phyloP scores from a whole-genome alignment of 2,329 filamentous ascomycete genomes.

The Fusarium veterinarium region DNA sequence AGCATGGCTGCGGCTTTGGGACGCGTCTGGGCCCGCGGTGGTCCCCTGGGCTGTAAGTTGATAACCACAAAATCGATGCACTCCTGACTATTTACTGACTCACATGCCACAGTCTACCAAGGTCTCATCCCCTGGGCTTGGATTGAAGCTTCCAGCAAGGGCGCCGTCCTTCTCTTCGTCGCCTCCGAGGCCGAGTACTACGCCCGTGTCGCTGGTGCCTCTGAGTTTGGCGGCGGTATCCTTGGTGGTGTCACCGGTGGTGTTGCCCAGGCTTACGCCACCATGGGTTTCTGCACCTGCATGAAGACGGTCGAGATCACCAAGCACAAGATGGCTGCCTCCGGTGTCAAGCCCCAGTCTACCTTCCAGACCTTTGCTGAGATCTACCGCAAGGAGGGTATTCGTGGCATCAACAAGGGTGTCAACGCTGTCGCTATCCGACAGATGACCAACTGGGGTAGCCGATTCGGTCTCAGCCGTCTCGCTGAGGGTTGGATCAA shows the following conservation, averaged over 20 bases:
- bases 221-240: conserved; percentile 90
- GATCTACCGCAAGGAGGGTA: conserved; percentile 95
- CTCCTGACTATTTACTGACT: conserved; percentile 38
- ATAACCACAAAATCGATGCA: not conserved
- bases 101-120: conserved; percentile 85
- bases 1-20: conserved; percentile 83
- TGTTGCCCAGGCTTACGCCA: conserved; percentile 97
- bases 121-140: conserved; percentile 99
- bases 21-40: conserved; percentile 94
- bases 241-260: conserved; percentile 91
- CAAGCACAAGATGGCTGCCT: conserved; percentile 90
- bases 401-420: conserved; percentile 96
- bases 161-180: conserved; percentile 98
- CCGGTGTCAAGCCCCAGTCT: conserved; percentile 85
- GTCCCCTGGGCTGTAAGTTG: conserved; percentile 90
- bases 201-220: conserved; percentile 83
- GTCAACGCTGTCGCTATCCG: conserved; percentile 98
- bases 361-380: conserved; percentile 97
- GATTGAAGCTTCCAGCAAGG: conserved; percentile 99
- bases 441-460: conserved; percentile 99
- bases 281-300: conserved; percentile 99
- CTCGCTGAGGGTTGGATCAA: conserved; percentile 92
- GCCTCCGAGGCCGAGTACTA: conserved; percentile 98
- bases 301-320: conserved; percentile 99
- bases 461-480: conserved; percentile 91